Conservation (phyloP, 495 filamentous ascomycete species). For the Xylaria flabelliformis region DNA sequence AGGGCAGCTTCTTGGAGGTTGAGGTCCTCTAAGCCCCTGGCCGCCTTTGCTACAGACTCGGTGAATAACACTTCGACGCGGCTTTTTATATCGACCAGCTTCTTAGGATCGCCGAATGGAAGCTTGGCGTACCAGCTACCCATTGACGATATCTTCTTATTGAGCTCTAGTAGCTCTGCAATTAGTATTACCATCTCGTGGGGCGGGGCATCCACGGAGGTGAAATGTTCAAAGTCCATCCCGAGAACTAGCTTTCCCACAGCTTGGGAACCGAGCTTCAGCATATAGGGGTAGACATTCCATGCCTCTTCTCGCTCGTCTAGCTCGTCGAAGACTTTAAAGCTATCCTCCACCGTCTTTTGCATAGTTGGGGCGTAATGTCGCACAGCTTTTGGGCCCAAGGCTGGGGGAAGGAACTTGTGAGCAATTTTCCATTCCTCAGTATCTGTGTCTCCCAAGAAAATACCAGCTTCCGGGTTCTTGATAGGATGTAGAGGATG, state of each 20-base stretch:
- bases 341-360: conserved; percentile 48
- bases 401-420: conserved; percentile 62
- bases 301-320: conserved; percentile 55
- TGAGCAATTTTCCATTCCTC: conserved; percentile 55
- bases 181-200: conserved; percentile 52
- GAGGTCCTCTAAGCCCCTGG: conserved; percentile 49
- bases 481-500: conserved; percentile 59
- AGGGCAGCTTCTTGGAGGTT: conserved; percentile 59
- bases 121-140: conserved; percentile 58
- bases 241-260: conserved; percentile 60
- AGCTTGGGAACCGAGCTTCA: conserved; percentile 62
- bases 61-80: conserved; percentile 45
- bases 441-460: conserved; percentile 59
- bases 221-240: conserved; percentile 61
- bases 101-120: conserved; percentile 58
- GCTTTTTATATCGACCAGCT: conserved; percentile 39
- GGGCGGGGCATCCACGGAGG: conserved; percentile 45
- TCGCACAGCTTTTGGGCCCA: conserved; percentile 61
- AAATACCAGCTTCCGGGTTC: conserved; percentile 54
- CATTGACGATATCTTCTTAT: conserved; percentile 57
- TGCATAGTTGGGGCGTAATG: conserved; percentile 65
- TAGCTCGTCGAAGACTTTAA: conserved; percentile 60
- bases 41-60: conserved; percentile 47
- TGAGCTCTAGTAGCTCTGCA: conserved; percentile 53
- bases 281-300: conserved; percentile 67